phyloP scores from a whole-genome alignment of 139 green algal species.

The Klebsormidium nitens region DNA sequence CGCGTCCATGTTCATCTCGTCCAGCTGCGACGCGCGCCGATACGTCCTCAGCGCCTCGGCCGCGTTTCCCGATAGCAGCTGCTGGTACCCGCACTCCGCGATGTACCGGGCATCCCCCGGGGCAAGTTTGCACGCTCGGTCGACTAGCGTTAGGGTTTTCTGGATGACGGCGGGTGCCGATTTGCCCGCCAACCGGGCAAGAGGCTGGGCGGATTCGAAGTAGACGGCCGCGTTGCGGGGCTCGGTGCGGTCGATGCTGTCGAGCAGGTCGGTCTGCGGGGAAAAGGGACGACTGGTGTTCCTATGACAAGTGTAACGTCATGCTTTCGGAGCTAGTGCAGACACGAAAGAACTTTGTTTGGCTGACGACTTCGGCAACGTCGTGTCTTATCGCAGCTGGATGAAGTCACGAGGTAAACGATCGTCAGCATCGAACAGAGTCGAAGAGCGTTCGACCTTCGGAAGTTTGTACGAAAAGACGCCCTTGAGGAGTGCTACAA shows the following conservation, averaged over 20 bases:
- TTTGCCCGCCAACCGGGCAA: constrained; percentile 43
- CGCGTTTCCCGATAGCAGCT: background rate
- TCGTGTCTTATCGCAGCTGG: too few species aligned
- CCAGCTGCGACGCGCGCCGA: constrained; percentile 41
- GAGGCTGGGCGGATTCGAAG: constrained; percentile 36
- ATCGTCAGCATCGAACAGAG: too few species aligned
- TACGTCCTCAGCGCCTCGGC: constrained; percentile 46
- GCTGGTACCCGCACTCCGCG: constrained; percentile 17
- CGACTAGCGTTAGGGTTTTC: background rate
- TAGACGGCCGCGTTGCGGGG: constrained; percentile 53
- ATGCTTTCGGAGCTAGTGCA: too few species aligned
- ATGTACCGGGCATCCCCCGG: constrained; percentile 4
- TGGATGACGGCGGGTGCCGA: constrained; percentile 11
- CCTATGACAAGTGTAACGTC: too few species aligned
- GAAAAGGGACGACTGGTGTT: too few species aligned
- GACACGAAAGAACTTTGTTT: too few species aligned
- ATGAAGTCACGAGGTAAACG: too few species aligned
- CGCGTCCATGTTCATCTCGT: constrained; percentile 58
- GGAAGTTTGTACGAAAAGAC: too few species aligned
- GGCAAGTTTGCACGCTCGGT: constrained; percentile 22
- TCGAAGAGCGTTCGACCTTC: too few species aligned
- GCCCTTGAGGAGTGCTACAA: too few species aligned
- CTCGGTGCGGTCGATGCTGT: constrained; percentile 45
- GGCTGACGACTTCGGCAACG: too few species aligned
- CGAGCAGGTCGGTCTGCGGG: constrained; percentile 45